Evolutionary conservation across 371 early-diverging fungal species (phyloP), one percentile per base, ranked within the genome.

Genomic region (Apophysomyces trapeziformis): DNA sequence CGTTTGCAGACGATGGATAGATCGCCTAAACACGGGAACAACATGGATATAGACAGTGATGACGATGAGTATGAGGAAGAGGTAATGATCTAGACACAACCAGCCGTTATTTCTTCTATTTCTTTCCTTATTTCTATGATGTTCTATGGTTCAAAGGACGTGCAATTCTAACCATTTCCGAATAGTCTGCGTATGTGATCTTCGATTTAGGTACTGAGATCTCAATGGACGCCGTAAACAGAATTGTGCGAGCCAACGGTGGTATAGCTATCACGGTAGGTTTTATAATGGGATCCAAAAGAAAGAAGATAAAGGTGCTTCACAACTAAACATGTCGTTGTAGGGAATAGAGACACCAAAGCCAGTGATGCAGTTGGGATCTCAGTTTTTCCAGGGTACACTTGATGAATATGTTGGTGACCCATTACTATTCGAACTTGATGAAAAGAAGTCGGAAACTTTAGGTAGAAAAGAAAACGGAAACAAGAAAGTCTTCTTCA

Each of bases 351-450:
- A 50, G 5, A 50, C 54, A 7, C 9, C 18, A 21, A 50, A 50
- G 21, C 54, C 54, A n/a, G 21, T 50, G 16, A 50, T 50, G 54
- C 54, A 50, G 21, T n/a, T 50, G 4, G 54, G 54, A 50, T 16
- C 18, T 21, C 54, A 50, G 54, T 18, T 18, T 18, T 50, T 50
- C 21, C 21, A 50, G 21, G 54, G 54, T 21, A 45, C 36, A 57
- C 44, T 18, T 57, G 18, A 21, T 26, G 35, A 56, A 57, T 67
- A 37, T 67, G 36, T 39, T 9, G 54, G 54, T 50, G 54, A 50
- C 32, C 21, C 58, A 56, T 16, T 32, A 47, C 38, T 46, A 44
- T 56, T 67, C 61, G 67, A 56, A 59, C 16, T 60, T 32, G 38
- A 60, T n/a, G 67, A 50, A 21, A 16, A 26, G 21, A 50, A 50